Conservation (phyloP, 2,329 filamentous ascomycete genomes). For the Monilinia fructicola region DNA sequence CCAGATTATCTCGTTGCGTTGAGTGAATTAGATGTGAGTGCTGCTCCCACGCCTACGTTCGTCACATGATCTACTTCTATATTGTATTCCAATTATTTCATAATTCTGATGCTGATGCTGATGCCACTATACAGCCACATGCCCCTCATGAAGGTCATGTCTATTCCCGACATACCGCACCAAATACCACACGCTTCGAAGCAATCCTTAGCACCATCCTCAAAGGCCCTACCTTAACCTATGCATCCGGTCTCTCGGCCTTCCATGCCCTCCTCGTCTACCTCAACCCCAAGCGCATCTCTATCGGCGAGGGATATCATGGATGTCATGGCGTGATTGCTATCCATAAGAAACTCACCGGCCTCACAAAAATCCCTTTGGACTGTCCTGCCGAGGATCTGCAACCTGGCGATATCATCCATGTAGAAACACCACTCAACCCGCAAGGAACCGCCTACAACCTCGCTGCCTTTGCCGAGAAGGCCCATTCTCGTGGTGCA, state of each 20-base stretch:
- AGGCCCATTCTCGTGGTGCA: conserved; percentile 71
- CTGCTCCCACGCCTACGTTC: background rate
- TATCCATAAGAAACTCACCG: conserved; percentile 72
- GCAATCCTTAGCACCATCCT: conserved; percentile 74
- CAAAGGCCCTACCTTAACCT: conserved; percentile 68
- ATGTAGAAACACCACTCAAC: conserved; percentile 92
- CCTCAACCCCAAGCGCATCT: conserved; percentile 77
- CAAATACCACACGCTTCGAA: conserved; percentile 84
- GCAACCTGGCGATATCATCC: conserved; percentile 76
- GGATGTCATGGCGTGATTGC: conserved; percentile 84
- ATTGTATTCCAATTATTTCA: background rate
- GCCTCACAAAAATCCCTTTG: conserved; percentile 70
- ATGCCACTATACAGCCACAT: conserved; percentile 40
- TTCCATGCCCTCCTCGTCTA: conserved; percentile 86
- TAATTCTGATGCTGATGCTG: conserved; percentile 40
- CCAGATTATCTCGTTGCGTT: conserved; percentile 60
- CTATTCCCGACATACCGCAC: conserved; percentile 79
- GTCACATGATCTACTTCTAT: conserved; percentile 30
- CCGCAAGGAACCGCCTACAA: conserved; percentile 79
- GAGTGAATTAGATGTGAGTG: conserved; percentile 57
- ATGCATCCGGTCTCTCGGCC: conserved; percentile 80
- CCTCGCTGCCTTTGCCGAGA: conserved; percentile 68
- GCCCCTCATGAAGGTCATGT: conserved; percentile 62
- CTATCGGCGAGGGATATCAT: conserved; percentile 86
- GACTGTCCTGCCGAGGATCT: conserved; percentile 66